Conservation (phyloP, 306 rosid species). For the Lathyrus aphaca region DNA sequence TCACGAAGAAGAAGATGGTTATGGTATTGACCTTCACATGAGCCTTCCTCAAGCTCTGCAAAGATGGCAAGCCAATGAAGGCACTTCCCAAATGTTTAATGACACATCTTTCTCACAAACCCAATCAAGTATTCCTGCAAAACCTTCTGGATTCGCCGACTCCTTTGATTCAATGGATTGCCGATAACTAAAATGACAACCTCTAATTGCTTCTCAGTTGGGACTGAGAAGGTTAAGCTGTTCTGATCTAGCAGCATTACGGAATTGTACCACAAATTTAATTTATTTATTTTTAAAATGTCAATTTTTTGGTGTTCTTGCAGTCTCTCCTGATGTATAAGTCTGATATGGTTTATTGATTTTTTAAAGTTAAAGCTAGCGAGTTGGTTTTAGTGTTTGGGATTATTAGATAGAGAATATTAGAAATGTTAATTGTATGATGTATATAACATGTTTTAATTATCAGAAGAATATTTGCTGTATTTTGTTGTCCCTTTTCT, state of each 20-base stretch:
- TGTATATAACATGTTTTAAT: conserved; percentile 37
- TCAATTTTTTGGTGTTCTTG: conserved; percentile 36
- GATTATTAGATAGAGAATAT: conserved; percentile 35
- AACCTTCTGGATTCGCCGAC: conserved; percentile 84
- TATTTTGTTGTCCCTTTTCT: conserved; percentile 27
- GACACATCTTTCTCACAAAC: conserved; percentile 70
- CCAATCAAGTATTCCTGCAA: conserved; percentile 87
- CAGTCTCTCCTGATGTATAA: conserved; percentile 41
- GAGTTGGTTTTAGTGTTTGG: conserved; percentile 40
- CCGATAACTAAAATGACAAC: conserved; percentile 49
- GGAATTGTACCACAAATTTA: conserved; percentile 26
- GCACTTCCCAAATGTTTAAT: conserved; percentile 73
- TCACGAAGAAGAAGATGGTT: conserved; percentile 62
- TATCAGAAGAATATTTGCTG: conserved; percentile 32
- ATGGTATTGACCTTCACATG: conserved; percentile 66
- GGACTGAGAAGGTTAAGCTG: conserved; percentile 35
- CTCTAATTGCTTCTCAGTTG: conserved; percentile 19
- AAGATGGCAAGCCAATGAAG: conserved; percentile 97
- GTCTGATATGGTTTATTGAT: conserved; percentile 40
- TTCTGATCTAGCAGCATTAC: conserved; percentile 41
- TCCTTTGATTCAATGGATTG: conserved; percentile 80
- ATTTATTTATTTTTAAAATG: conserved; percentile 40
- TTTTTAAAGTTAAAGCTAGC: conserved; percentile 41
- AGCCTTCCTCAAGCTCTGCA: conserved; percentile 85
- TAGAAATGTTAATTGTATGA: conserved; percentile 54